These are phyloP conservation scores for Penicillium brevicompactum DNA, from an alignment of 2,329 filamentous ascomycete genomes.

Conservation along the genomic window DNA sequence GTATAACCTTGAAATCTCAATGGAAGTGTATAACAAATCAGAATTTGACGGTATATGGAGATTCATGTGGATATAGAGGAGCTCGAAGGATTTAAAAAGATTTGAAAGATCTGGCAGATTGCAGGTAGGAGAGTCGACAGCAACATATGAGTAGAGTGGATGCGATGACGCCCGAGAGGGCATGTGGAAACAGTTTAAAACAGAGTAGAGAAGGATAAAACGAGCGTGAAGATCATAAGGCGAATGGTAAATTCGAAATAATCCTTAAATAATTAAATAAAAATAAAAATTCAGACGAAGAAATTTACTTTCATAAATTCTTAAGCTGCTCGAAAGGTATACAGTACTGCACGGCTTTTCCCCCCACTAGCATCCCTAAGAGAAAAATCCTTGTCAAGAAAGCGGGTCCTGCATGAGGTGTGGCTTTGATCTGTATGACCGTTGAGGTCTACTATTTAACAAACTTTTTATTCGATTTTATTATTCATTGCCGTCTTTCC, in stretches of 20 bases:
- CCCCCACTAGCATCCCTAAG: slow-evolving; percentile 8
- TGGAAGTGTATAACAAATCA: slow-evolving; percentile 1
- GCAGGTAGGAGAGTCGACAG: slow-evolving; percentile 1
- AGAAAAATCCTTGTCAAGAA: slow-evolving; percentile 10
- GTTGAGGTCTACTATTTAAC: not conserved
- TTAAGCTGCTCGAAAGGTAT: slow-evolving; percentile 9
- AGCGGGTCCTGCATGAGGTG: slow-evolving; percentile 22
- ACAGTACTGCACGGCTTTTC: slow-evolving; percentile 10
- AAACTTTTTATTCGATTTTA: not conserved
- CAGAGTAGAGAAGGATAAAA: slow-evolving; percentile 4
- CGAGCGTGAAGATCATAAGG: not conserved
- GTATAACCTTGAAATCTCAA: not conserved
- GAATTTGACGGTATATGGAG: not conserved
- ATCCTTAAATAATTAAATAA: not conserved
- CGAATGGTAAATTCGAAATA: slow-evolving; percentile 1
- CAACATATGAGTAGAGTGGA: slow-evolving; percentile 8
- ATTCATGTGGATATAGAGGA: not conserved
- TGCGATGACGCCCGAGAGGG: not conserved
- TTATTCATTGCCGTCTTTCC: not conserved
- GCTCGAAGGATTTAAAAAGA: not conserved
- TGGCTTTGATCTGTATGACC: slow-evolving; percentile 13
- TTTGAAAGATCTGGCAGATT: not conserved
- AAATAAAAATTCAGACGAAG: slow-evolving; percentile 1
- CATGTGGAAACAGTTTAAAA: not conserved
- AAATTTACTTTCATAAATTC: slow-evolving; percentile 1